These are phyloP conservation scores for Sporothrix schenckii DNA, from an alignment of 2,329 filamentous ascomycete species.

Conservation along the genomic window DNA sequence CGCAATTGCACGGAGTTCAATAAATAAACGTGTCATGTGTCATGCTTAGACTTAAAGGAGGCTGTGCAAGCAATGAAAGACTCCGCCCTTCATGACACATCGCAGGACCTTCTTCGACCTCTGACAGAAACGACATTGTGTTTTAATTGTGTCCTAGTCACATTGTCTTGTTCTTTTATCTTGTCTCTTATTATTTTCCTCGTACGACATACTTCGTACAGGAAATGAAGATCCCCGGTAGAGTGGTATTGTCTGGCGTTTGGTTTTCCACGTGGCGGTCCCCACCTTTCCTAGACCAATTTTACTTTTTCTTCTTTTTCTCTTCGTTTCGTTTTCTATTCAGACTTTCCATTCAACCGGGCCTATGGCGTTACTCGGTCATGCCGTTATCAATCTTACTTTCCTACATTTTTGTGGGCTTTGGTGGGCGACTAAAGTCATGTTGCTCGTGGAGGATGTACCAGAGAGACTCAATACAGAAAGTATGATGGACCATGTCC, in stretches of 20 bases:
- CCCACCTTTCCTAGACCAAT: conserved; percentile 1
- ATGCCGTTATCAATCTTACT: conserved; percentile 19
- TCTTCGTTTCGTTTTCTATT: not conserved
- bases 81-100: too few relatives aligned
- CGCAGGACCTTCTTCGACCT: too few relatives aligned
- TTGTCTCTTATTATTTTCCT: too few relatives aligned
- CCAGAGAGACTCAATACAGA: conserved; percentile 11
- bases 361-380: not conserved
- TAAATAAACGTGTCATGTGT: too few relatives aligned
- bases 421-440: not conserved
- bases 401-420: not conserved
- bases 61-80: too few relatives aligned
- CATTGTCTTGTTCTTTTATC: too few relatives aligned
- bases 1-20: too few relatives aligned
- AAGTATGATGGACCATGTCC: not conserved
- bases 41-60: too few relatives aligned
- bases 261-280: conserved; percentile 23
- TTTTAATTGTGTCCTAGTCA: too few relatives aligned
- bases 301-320: not conserved
- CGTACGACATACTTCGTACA: too few relatives aligned
- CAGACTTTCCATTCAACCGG: not conserved
- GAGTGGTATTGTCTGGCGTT: conserved; percentile 13
- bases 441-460: conserved; percentile 14
- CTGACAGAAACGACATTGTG: too few relatives aligned
- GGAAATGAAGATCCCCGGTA: not conserved